Evolutionary conservation across 208 protist genomes (phyloP).

Genomic region (Leishmania tropica): DNA sequence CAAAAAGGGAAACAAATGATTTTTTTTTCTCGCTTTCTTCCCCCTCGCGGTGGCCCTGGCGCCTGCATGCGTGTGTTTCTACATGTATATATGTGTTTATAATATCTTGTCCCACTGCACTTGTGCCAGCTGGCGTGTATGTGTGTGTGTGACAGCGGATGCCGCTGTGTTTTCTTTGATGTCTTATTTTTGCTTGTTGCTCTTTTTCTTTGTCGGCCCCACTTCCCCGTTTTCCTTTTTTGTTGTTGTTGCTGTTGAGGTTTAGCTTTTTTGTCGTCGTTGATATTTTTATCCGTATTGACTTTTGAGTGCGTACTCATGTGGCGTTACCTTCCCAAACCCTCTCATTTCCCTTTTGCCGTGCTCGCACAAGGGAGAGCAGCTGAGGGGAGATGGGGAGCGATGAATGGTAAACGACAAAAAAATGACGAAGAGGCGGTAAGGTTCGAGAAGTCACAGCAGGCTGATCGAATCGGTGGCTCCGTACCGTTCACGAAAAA

Average conservation of each 20-base stretch:
- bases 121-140: not conserved
- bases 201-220: too few relatives aligned
- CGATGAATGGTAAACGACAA: not conserved
- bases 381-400: not conserved
- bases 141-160: not conserved
- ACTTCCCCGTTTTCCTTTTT: not conserved
- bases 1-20: not conserved
- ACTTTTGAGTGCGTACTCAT: not conserved
- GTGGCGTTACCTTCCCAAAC: not conserved
- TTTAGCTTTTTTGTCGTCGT: not conserved
- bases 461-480: not conserved
- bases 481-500: not conserved
- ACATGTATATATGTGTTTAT: not conserved
- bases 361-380: not conserved
- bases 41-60: too few relatives aligned
- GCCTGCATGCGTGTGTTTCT: not conserved
- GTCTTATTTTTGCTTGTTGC: too few relatives aligned
- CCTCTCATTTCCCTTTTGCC: conserved; percentile 8
- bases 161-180: not conserved
- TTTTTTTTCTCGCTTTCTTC: not conserved
- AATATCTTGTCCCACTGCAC: not conserved
- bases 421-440: not conserved
- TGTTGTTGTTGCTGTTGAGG: not conserved
- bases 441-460: not conserved
- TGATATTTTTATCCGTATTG: not conserved